These are phyloP conservation scores for Colletotrichum sp. DNA, from an alignment of 2,329 filamentous ascomycete genomes.

Conservation along the genomic window DNA sequence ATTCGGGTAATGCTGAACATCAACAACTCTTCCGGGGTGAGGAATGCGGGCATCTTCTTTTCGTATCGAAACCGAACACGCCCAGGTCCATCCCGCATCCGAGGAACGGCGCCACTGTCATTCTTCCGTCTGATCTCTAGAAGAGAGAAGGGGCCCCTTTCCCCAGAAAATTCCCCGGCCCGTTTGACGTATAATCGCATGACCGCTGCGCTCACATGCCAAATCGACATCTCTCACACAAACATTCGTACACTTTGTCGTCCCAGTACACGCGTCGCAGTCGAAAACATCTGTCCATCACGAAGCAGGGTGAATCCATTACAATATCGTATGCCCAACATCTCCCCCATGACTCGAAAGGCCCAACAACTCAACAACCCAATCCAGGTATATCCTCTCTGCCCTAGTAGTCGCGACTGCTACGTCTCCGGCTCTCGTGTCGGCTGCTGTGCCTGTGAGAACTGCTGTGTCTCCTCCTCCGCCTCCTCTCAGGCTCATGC, in stretches of 20 bases:
- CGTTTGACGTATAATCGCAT: not conserved
- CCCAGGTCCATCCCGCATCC: not conserved
- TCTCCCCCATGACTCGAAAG: not conserved
- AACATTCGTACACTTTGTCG: not conserved
- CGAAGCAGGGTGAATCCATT: not conserved
- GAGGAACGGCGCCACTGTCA: not conserved
- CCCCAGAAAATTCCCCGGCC: not conserved
- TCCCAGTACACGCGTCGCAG: not conserved
- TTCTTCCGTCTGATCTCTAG: not conserved
- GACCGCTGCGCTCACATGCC: not conserved
- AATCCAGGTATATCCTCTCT: not conserved
- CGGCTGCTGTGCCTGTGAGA: not conserved
- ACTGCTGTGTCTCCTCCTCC: constrained; percentile 7
- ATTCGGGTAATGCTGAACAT: constrained; percentile 5
- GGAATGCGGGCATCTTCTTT: not conserved
- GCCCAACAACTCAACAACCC: not conserved
- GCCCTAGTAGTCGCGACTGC: constrained; percentile 13
- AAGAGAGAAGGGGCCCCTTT: not conserved
- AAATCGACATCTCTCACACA: not conserved
- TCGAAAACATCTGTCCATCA: not conserved
- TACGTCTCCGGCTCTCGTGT: constrained; percentile 8
- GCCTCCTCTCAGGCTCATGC: constrained; percentile 31
- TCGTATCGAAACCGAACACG: constrained; percentile 15
- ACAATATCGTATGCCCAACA: not conserved
- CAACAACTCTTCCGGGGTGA: not conserved